Conservation (phyloP, 1,139 yeast species). For the Yamadazyma epiphylla region DNA sequence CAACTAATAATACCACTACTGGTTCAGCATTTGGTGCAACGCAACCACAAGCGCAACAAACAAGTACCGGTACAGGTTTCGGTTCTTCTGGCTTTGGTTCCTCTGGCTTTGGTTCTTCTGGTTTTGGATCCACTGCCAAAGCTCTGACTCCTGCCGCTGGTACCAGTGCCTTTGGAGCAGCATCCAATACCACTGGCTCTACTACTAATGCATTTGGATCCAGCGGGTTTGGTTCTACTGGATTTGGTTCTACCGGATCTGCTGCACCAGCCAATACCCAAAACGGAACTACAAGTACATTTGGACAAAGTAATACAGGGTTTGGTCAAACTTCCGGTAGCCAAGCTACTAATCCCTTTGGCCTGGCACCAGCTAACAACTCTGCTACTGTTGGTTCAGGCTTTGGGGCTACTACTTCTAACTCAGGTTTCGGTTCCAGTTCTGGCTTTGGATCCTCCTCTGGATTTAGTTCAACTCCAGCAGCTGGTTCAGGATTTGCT, state of each 20-base stretch:
- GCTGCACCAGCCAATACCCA: constrained; percentile 8
- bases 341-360: constrained; percentile 7
- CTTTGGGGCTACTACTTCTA: constrained; percentile 9
- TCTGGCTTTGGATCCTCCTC: constrained; percentile 10
- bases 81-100: constrained; percentile 4
- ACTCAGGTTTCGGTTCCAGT: constrained; percentile 1
- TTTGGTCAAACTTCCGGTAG: constrained; percentile 2
- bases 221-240: constrained; percentile 9
- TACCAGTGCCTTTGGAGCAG: constrained; percentile 8
- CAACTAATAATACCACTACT: neutral
- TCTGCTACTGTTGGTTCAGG: too few species aligned
- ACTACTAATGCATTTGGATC: constrained; percentile 7
- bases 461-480: constrained; percentile 5
- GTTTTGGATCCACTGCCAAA: constrained; percentile 3
- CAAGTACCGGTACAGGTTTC: constrained; percentile 1
- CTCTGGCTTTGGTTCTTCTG: constrained; percentile 3
- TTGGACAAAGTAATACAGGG: constrained; percentile 5
- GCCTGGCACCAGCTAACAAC: too few species aligned
- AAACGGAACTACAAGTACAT: constrained; percentile 3
- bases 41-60: constrained; percentile 1
- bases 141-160: constrained; percentile 9
- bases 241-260: constrained; percentile 2
- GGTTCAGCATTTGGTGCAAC: constrained; percentile 1
- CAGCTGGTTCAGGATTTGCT: constrained; percentile 12
- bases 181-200: constrained; percentile 2